Evolutionary conservation across 768 basidiomycete genomes (phyloP).

Genomic region (Suillus sp.): DNA sequence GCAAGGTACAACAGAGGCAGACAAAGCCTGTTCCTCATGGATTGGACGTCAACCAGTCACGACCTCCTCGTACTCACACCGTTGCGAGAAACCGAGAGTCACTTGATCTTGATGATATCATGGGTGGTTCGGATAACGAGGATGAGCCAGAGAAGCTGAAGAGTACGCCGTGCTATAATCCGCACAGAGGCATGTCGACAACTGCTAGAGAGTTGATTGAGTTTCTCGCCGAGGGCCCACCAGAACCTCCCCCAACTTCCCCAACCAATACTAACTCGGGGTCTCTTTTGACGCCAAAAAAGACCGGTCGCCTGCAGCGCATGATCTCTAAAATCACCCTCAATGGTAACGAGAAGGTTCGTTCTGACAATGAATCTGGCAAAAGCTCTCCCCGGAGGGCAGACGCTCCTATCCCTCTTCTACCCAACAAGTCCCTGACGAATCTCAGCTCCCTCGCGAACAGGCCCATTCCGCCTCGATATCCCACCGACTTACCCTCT

Average conservation of each 20-base stretch:
- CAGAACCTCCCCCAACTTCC: slow-evolving; percentile 34
- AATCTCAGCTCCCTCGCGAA: slow-evolving; percentile 56
- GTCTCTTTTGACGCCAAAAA: slow-evolving; percentile 42
- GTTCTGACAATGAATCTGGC: slow-evolving; percentile 23
- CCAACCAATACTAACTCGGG: slow-evolving; percentile 44
- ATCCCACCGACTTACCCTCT: slow-evolving; percentile 45
- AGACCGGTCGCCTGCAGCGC: slow-evolving; percentile 68
- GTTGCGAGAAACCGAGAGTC: slow-evolving; percentile 64
- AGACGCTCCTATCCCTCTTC: slow-evolving; percentile 16
- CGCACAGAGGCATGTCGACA: slow-evolving; percentile 43
- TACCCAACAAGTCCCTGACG: slow-evolving; percentile 36
- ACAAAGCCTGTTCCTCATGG: slow-evolving; percentile 31
- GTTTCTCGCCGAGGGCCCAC: slow-evolving; percentile 60
- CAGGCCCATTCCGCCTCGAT: slow-evolving; percentile 62
- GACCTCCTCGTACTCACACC: slow-evolving; percentile 42
- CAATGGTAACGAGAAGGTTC: slow-evolving; percentile 30
- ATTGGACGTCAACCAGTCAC: slow-evolving; percentile 30
- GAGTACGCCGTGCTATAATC: slow-evolving; percentile 45
- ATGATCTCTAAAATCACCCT: slow-evolving; percentile 82
- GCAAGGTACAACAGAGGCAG: slow-evolving; percentile 21
- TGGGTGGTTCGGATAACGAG: slow-evolving; percentile 71
- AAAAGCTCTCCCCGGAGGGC: slow-evolving; percentile 35
- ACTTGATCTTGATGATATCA: slow-evolving; percentile 72
- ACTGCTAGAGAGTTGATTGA: slow-evolving; percentile 54
- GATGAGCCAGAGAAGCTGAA: slow-evolving; percentile 30